phyloP scores from a whole-genome alignment of 768 basidiomycete species.

The Boletus reticulatus region DNA sequence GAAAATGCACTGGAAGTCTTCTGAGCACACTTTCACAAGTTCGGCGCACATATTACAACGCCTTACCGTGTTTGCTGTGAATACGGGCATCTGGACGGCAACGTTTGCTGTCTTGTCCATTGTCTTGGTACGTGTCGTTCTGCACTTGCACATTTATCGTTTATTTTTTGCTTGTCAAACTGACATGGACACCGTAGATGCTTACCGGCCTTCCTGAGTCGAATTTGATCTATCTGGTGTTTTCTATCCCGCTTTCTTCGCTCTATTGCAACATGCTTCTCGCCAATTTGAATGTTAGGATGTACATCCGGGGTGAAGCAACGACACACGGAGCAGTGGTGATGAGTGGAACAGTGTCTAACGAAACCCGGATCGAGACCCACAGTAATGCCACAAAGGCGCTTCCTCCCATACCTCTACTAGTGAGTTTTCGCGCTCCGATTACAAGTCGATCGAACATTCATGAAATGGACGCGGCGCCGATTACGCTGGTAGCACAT shows the following conservation, averaged over 20 bases:
- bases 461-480: neutral
- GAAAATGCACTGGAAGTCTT: neutral
- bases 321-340: too few species aligned
- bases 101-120: slow-evolving; percentile 28
- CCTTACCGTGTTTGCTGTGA: slow-evolving; percentile 3
- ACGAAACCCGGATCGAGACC: neutral
- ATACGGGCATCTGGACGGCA: slow-evolving; percentile 48
- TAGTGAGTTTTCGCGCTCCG: neutral
- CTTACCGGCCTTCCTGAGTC: neutral
- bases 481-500: neutral
- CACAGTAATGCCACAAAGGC: too few species aligned
- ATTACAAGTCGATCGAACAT: neutral
- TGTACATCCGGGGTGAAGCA: neutral
- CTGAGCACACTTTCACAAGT: neutral
- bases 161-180: too few species aligned
- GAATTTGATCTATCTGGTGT: neutral
- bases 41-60: slow-evolving; percentile 4
- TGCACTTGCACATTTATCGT: too few species aligned
- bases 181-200: neutral
- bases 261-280: slow-evolving; percentile 12
- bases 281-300: slow-evolving; percentile 9
- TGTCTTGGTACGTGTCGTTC: slow-evolving; percentile 6
- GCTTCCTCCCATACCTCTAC: neutral
- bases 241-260: slow-evolving; percentile 4
- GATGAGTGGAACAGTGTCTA: too few species aligned